Percentiles rank a stretch among this genome's conserved stretches.
Evolutionary conservation across 176 grass and related monocot genomes (phyloP).

Genomic region (Phoenix dactylifera): DNA sequence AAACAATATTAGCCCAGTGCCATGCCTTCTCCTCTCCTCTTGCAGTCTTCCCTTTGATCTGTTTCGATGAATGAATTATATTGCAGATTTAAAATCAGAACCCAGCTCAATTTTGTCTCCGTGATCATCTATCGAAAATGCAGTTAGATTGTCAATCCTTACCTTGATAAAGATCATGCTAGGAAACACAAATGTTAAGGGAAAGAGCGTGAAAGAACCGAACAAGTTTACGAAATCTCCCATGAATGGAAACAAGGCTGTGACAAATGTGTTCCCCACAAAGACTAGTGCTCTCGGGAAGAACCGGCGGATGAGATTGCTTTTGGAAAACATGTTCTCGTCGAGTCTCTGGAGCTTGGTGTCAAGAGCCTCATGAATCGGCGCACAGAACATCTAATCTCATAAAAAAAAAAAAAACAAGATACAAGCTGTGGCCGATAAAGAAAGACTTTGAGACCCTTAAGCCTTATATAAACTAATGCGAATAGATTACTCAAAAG

Average conservation of each 20-base stretch:
- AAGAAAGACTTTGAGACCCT: no score
- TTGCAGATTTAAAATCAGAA: no score
- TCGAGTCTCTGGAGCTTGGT: constrained; percentile 61
- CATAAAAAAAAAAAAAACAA: not conserved
- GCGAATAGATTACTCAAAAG: no score
- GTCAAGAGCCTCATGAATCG: constrained; percentile 81
- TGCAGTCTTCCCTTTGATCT: constrained; percentile 33
- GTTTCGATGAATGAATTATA: not conserved
- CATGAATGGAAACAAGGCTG: constrained; percentile 80
- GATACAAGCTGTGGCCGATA: not conserved
- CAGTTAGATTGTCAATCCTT: not conserved
- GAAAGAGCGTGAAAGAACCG: constrained; percentile 73
- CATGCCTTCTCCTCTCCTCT: constrained; percentile 39
- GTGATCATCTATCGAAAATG: no score
- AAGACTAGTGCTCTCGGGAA: constrained; percentile 46
- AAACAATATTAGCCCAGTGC: constrained; percentile 48
- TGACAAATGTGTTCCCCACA: constrained; percentile 55
- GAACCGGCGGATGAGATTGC: constrained; percentile 53
- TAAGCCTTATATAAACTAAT: no score
- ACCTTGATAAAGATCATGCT: constrained; percentile 80
- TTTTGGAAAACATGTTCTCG: constrained; percentile 62
- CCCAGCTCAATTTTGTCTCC: no score
- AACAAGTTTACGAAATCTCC: constrained; percentile 89
- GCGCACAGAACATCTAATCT: constrained; percentile 61
- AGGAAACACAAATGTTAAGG: constrained; percentile 76